These are phyloP conservation scores for Ustulina deusta DNA, from an alignment of 2,329 filamentous ascomycete species.

Conservation along the genomic window DNA sequence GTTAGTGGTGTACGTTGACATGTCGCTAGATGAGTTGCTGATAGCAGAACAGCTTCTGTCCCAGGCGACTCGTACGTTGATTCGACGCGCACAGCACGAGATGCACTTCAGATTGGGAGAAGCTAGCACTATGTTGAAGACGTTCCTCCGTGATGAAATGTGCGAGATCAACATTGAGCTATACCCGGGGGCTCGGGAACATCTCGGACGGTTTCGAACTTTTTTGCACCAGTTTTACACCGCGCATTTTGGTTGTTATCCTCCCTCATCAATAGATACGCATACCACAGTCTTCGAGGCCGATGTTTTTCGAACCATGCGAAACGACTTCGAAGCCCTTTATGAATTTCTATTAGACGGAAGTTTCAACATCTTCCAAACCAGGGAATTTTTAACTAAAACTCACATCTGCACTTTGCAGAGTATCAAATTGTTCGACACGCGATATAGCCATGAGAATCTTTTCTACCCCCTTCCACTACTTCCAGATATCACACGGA, in stretches of 20 bases:
- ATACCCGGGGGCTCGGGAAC: conserved; percentile 68
- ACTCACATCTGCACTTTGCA: conserved; percentile 79
- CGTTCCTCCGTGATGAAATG: conserved; percentile 78
- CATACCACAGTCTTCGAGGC: conserved; percentile 66
- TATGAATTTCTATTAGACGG: conserved; percentile 79
- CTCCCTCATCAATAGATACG: conserved; percentile 63
- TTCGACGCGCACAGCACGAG: conserved; percentile 71
- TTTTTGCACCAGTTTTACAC: conserved; percentile 76
- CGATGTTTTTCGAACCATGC: conserved; percentile 70
- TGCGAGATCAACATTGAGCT: conserved; percentile 75
- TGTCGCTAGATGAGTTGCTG: conserved; percentile 7
- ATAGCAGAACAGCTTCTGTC: conserved; percentile 59
- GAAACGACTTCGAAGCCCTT: conserved; percentile 75
- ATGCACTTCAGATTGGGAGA: conserved; percentile 72
- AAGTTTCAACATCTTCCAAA: conserved; percentile 61
- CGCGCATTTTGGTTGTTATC: conserved; percentile 77
- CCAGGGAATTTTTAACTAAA: conserved; percentile 65
- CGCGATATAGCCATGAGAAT: conserved; percentile 67
- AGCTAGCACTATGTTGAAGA: conserved; percentile 69
- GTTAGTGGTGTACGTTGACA: conserved; percentile 56
- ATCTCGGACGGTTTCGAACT: conserved; percentile 78
- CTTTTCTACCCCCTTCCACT: conserved; percentile 76
- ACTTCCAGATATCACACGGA: conserved; percentile 63
- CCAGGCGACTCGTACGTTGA: conserved; percentile 70
- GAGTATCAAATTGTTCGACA: conserved; percentile 75